Evolutionary conservation across 139 green algal genomes (phyloP).

Genomic region (Haematococcus lacustris): DNA sequence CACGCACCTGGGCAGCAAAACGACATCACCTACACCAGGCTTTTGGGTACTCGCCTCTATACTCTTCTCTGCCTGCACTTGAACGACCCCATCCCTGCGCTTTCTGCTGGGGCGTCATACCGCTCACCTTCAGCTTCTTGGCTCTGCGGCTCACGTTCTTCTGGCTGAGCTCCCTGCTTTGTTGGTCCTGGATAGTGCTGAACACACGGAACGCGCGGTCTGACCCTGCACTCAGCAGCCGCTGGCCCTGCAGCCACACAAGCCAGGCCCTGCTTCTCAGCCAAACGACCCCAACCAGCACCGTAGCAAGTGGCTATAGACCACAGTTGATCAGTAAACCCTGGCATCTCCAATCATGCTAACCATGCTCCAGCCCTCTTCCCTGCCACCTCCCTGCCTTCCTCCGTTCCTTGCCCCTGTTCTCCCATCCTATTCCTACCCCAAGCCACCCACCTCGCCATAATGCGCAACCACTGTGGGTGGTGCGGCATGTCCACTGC

Average conservation of each 20-base stretch:
- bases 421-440: background rate
- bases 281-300: no score
- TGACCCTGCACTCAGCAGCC: constrained; percentile 76
- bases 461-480: constrained; percentile 74
- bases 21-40: no score
- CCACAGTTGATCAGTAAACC: no score
- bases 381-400: no score
- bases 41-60: background rate
- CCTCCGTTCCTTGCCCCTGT: no score
- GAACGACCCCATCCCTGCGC: no score
- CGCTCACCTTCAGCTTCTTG: constrained; percentile 70
- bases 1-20: constrained; percentile 4
- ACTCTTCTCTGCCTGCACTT: background rate
- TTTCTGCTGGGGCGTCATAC: no score
- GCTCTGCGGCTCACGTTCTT: constrained; percentile 35
- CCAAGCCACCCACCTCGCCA: constrained; percentile 26
- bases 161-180: constrained; percentile 90
- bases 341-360: no score
- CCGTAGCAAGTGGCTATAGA: no score
- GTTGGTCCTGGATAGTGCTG: constrained; percentile 84
- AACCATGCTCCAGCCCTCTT: no score
- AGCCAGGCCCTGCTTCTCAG: background rate
- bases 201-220: constrained; percentile 91
- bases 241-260: constrained; percentile 30
- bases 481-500: constrained; percentile 78